Base-by-base conservation (phyloP, 2,329 filamentous ascomycete species). In the Tolypocladium guangdongense region DNA sequence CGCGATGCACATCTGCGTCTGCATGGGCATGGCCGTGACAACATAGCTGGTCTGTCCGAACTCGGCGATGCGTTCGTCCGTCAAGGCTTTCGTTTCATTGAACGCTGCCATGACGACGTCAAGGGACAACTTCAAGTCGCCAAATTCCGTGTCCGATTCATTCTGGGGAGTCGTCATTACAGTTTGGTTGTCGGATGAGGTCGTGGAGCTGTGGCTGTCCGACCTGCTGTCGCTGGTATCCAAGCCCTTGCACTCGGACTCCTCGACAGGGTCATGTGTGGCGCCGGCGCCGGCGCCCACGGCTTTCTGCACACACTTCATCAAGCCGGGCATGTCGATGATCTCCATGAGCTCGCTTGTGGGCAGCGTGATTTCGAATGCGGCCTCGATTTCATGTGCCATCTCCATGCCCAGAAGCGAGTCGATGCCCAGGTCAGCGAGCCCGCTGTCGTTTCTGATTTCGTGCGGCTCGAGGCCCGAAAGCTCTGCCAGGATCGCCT, bases 301-400 rank as follows among this genome's bases (percentile, higher is more conserved):
- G 16, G 24, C 49, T 20, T 35, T 43, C 32, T 41, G 27, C 20
- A 55, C 49, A 27, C 46, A 51, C 10, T 22, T 49, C 8, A 56
- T 22, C 10, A 56, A n/a, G 33, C 50, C 38, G 2, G 52, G 50
- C 11, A 54, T 46, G 36, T 56, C 55, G 18, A 33, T 35, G 18
- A 56, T 20, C 16, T 45, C 39, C 30, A 51, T 38, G 27, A 56
- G 43, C 20, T 52, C 50, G 18, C n/a, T 38, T 14, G 54, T 36
- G 6, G 49, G 49, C 2, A 56, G 32, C 45, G 51, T 64, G 50
- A 63, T 64, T 4, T 67, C 63, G 54, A 77, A 74, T 0, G 57
- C 57, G 2, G 52, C 50, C 47, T 74, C 69, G 2, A 76, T 56
- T 50, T 78, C 75, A 2, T 49, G 47, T 14, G 50, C 51, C 35